Percentiles rank a stretch among this genome's conserved stretches.
These are phyloP conservation scores for Delonix regia DNA, from an alignment of 306 rosid species.

Conservation along the genomic window DNA sequence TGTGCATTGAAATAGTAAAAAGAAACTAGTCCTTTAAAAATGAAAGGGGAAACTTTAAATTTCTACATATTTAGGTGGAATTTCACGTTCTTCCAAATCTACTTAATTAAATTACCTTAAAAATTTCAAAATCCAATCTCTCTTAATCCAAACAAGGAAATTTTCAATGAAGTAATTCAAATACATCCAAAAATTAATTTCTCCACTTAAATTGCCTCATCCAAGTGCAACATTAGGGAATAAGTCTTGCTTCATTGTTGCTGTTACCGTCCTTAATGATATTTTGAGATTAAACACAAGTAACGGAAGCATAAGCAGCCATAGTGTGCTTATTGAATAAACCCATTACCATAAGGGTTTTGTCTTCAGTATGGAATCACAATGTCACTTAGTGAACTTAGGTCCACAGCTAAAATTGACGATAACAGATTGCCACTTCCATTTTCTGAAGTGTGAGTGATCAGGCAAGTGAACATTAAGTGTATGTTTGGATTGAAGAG, in stretches of 20 bases:
- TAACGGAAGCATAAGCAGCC: slow-evolving; percentile 11
- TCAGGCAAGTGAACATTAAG: not conserved
- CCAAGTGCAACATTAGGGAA: not conserved
- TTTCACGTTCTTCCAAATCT: too few relatives aligned
- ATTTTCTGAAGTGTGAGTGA: not conserved
- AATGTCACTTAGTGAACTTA: not conserved
- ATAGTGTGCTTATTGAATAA: not conserved
- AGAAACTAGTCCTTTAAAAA: too few relatives aligned
- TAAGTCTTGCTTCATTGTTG: not conserved
- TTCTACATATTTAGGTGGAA: too few relatives aligned
- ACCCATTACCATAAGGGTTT: not conserved
- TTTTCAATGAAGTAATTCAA: too few relatives aligned
- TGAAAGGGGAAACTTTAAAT: too few relatives aligned
- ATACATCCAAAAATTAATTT: too few relatives aligned
- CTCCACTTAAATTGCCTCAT: too few relatives aligned
- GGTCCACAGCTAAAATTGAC: slow-evolving; percentile 5
- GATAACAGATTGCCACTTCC: not conserved
- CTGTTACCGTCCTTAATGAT: not conserved
- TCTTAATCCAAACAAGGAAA: too few relatives aligned
- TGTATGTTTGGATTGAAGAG: not conserved
- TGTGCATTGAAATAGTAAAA: too few relatives aligned
- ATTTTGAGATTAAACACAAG: not conserved
- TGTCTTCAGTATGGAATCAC: not conserved
- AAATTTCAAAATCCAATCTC: too few relatives aligned
- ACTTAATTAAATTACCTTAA: too few relatives aligned